Percentiles rank a stretch among this genome's conserved stretches.
Conservation (phyloP, 2,329 filamentous ascomycete species). For the Fusarium phyllophilum region DNA sequence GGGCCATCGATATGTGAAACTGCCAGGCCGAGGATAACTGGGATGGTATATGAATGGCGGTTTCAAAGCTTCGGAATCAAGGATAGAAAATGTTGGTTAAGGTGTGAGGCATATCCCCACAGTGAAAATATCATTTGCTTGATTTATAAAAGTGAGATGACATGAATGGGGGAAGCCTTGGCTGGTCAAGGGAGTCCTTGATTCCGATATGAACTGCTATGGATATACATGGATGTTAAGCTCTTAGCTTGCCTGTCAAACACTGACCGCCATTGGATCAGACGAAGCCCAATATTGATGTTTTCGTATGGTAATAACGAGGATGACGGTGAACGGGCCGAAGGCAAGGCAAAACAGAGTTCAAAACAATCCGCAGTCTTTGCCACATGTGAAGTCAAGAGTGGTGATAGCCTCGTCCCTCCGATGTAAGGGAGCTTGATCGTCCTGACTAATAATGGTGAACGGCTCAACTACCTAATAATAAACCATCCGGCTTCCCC, state of each 20-base stretch:
- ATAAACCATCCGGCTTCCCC: slow-evolving; percentile 23
- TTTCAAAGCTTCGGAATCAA: slow-evolving; percentile 34
- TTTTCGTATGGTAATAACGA: not conserved
- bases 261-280: slow-evolving; percentile 23
- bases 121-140: slow-evolving; percentile 14
- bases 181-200: slow-evolving; percentile 7
- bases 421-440: slow-evolving; percentile 25
- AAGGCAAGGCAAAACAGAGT: slow-evolving; percentile 18
- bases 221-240: not conserved
- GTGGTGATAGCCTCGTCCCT: slow-evolving; percentile 23
- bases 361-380: slow-evolving; percentile 12
- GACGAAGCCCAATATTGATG: not conserved
- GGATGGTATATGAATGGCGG: slow-evolving; percentile 23
- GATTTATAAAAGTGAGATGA: slow-evolving; percentile 25
- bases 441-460: not conserved
- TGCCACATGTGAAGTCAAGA: not conserved
- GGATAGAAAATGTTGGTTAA: slow-evolving; percentile 11
- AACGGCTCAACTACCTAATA: slow-evolving; percentile 3
- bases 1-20: slow-evolving; percentile 33
- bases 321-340: not conserved
- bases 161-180: slow-evolving; percentile 14
- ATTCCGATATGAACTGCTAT: not conserved
- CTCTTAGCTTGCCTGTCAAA: slow-evolving; percentile 5
- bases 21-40: slow-evolving; percentile 19
- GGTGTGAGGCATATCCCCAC: slow-evolving; percentile 34